These are phyloP conservation scores for Craterostigma plantagineum DNA, from an alignment of 257 asterid species.

Conservation along the genomic window DNA sequence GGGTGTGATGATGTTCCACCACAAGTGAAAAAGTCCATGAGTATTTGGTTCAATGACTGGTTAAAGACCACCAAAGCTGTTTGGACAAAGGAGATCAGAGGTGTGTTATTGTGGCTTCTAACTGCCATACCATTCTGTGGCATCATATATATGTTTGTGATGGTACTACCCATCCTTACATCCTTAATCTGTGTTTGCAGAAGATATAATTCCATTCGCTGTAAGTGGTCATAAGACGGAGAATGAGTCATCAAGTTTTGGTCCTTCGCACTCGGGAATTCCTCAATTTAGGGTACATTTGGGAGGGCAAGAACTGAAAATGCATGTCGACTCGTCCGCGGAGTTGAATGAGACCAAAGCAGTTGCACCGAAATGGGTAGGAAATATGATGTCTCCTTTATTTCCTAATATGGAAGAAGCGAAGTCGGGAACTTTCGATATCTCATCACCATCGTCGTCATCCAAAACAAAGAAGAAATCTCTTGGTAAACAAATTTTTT, in stretches of 20 bases:
- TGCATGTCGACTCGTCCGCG: slow-evolving; percentile 5
- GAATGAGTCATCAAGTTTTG: neutral
- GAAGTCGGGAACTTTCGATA: too few relatives aligned
- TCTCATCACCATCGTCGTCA: too few relatives aligned
- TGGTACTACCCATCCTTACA: slow-evolving; percentile 5
- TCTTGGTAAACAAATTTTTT: neutral
- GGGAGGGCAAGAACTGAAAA: slow-evolving; percentile 9
- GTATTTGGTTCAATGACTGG: slow-evolving; percentile 27
- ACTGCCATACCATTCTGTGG: slow-evolving; percentile 8
- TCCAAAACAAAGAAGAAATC: too few relatives aligned
- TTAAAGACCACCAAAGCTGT: slow-evolving; percentile 19
- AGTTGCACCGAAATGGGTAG: neutral
- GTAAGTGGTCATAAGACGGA: neutral
- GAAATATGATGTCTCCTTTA: neutral
- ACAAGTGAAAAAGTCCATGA: slow-evolving; percentile 25
- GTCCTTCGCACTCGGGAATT: slow-evolving; percentile 7
- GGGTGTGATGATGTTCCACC: slow-evolving; percentile 29
- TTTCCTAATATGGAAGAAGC: too few relatives aligned
- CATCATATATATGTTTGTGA: slow-evolving; percentile 4
- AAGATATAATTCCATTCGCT: too few relatives aligned
- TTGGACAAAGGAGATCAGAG: slow-evolving; percentile 25
- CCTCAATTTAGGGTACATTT: slow-evolving; percentile 8
- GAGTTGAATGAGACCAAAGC: slow-evolving; percentile 7
- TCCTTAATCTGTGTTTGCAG: slow-evolving; percentile 1
- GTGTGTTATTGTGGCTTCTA: slow-evolving; percentile 13